Evolutionary conservation across 2,329 filamentous ascomycete species (phyloP), one percentile per base, ranked within the genome.

Genomic region (Fusarium staphyleae): DNA sequence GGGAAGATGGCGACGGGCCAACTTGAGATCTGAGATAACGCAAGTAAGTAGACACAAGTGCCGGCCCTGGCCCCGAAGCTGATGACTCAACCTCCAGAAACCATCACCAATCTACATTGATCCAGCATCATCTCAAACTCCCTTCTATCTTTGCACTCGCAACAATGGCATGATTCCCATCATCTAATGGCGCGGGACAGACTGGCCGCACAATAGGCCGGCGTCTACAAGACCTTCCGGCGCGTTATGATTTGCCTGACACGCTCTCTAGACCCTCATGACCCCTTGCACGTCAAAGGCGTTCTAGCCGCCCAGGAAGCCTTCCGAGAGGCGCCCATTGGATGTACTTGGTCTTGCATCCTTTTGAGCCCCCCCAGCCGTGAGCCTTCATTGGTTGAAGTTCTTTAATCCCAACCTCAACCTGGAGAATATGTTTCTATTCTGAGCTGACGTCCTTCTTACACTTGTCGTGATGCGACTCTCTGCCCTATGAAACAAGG

Each of bases 121-220:
- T n/a, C n/a, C 22, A 24, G 22, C 22, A 24, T 24, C 22, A 24
- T n/a, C n/a, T n/a, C n/a, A n/a, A n/a, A n/a, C n/a, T n/a, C n/a
- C n/a, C n/a, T n/a, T n/a, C n/a, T n/a, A n/a, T n/a, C n/a, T n/a
- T n/a, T n/a, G n/a, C n/a, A n/a, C n/a, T n/a, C n/a, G n/a, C n/a
- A n/a, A n/a, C n/a, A n/a, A n/a, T n/a, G n/a, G n/a, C n/a, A n/a
- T n/a, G n/a, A n/a, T n/a, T n/a, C n/a, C n/a, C n/a, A n/a, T n/a
- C n/a, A n/a, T n/a, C n/a, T n/a, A n/a, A n/a, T n/a, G n/a, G n/a
- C n/a, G n/a, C n/a, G n/a, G n/a, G n/a, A n/a, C n/a, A n/a, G n/a
- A n/a, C n/a, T n/a, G 60, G 60, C 48, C 60, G 46, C 60, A 34
- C 37, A 47, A 46, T 15, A 16, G 60, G 60, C 60, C 60, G 57